Evolutionary conservation across 306 rosid genomes (phyloP).

Genomic region (Comarum palustre): DNA sequence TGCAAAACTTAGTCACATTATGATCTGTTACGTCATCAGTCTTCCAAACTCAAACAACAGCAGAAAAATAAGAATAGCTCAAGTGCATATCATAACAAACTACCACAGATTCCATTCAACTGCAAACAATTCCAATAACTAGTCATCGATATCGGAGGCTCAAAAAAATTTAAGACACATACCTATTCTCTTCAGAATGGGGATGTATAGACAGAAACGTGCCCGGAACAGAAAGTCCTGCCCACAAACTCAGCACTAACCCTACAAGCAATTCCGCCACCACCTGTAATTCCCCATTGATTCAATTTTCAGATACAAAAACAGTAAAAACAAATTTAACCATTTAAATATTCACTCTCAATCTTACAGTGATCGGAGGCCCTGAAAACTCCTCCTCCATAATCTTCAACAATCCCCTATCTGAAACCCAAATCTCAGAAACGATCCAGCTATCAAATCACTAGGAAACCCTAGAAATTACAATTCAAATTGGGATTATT

Average conservation of each 20-base stretch:
- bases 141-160: not conserved
- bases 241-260: slow-evolving; percentile 61
- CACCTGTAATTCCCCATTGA: slow-evolving; percentile 46
- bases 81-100: not conserved
- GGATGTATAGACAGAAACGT: slow-evolving; percentile 68
- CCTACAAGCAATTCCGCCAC: slow-evolving; percentile 60
- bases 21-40: not conserved
- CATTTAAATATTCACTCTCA: not conserved
- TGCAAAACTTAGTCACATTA: not conserved
- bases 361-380: slow-evolving; percentile 63
- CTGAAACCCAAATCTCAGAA: slow-evolving; percentile 39
- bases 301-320: slow-evolving; percentile 2
- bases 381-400: slow-evolving; percentile 84
- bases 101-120: not conserved
- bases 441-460: slow-evolving; percentile 1
- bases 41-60: not conserved
- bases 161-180: not conserved
- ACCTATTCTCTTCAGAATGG: slow-evolving; percentile 83
- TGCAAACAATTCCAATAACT: slow-evolving; percentile 11
- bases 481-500: slow-evolving; percentile 1
- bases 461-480: not conserved
- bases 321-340: not conserved
- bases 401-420: slow-evolving; percentile 78
- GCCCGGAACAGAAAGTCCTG: slow-evolving; percentile 67
- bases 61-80: not conserved